phyloP scores from a whole-genome alignment of 2,329 filamentous ascomycete genomes.

The Alternaria ventricosa region DNA sequence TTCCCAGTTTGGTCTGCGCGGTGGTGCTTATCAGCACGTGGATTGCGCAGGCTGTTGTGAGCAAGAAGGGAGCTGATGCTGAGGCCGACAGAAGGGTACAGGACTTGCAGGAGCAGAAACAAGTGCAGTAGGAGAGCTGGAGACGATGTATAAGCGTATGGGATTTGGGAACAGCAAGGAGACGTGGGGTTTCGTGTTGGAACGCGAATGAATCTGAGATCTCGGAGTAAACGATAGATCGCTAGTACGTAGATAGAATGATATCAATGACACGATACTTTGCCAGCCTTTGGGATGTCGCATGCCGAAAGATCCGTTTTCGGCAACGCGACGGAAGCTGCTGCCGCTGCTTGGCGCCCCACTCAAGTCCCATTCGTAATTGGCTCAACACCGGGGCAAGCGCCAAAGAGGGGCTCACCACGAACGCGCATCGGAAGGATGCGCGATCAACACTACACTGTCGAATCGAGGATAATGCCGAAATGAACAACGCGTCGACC shows the following conservation, averaged over 20 bases:
- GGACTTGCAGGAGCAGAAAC: background rate
- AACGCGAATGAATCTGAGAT: too few species aligned
- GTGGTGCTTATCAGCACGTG: background rate
- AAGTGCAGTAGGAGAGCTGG: background rate
- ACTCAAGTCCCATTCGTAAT: background rate
- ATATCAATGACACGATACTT: too few species aligned
- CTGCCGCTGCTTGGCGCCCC: background rate
- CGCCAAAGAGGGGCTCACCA: background rate
- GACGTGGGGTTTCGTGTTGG: too few species aligned
- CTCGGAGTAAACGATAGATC: too few species aligned
- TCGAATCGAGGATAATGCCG: background rate
- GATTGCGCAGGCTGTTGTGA: background rate
- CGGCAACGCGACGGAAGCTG: background rate
- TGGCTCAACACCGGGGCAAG: background rate
- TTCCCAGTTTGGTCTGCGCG: background rate
- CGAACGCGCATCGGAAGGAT: background rate
- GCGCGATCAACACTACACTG: background rate
- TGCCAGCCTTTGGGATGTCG: too few species aligned
- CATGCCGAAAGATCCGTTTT: too few species aligned
- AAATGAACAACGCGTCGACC: background rate
- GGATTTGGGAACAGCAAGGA: too few species aligned
- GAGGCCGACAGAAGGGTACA: background rate
- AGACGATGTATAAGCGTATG: background rate
- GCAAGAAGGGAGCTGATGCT: background rate
- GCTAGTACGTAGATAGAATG: too few species aligned